Evolutionary conservation across 106 monocot genomes (phyloP), one percentile per base, ranked within the genome.

Genomic region (Phalaenopsis aphrodite): DNA sequence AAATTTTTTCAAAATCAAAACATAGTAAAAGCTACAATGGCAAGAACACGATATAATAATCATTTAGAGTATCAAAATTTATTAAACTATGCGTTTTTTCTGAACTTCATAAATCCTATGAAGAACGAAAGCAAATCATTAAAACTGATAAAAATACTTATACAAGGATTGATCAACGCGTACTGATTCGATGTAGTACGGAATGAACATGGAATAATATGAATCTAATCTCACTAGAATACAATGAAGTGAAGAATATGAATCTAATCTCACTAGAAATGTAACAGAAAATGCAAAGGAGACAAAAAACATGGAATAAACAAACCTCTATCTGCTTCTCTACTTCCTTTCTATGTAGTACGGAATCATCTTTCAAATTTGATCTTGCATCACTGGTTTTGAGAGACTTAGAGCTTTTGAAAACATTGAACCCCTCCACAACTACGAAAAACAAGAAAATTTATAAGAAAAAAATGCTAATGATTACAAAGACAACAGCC

Each of bases 121-220:
- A n/a, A n/a, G 64, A 24, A 24, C 9, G 23, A 64, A 64, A 21
- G 14, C 71, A 21, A 38, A 71, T 1, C 71, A 71, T 71, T 24
- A 39, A 16, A 1, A 71, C 71, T 41, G 5, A 71, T 39, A 17
- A 14, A 71, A 39, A 4, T 38, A 38, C 41, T 38, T 41, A 30
- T 38, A 68, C 71, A 11, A 71, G 8, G 39, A 41, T n/a, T 41
- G 16, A 42, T 19, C 8, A 49, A 3, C 5, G 36, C 72, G 73
- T 93, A 99, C 95, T 95, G 61, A 95, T 95, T 18, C 95, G 80
- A 79, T 99, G 99, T n/a, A n/a, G n/a, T n/a, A n/a, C n/a, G n/a
- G n/a, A n/a, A n/a, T n/a, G n/a, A n/a, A n/a, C n/a, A n/a, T n/a
- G n/a, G n/a, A n/a, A n/a, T n/a, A n/a, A n/a, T n/a, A n/a, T n/a